Conservation (phyloP, 805 yeast species). For the Clavispora asparagi region DNA sequence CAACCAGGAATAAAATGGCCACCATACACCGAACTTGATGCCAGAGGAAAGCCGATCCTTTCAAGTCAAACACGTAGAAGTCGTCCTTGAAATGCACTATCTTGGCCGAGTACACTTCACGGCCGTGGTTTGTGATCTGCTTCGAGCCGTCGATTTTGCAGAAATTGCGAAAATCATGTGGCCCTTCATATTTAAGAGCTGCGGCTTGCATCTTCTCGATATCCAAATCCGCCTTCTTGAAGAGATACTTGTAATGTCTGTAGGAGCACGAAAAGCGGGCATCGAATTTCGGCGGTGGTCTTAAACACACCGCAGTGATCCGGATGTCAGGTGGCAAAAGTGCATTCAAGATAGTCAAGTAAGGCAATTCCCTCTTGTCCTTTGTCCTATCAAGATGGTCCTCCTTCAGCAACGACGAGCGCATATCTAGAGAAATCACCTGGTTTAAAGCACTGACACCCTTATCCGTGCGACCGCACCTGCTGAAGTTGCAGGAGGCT, state of each 20-base stretch:
- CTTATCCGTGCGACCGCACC: conserved; percentile 93
- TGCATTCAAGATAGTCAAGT: conserved; percentile 69
- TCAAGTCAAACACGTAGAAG: conserved; percentile 65
- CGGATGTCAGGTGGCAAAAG: conserved; percentile 77
- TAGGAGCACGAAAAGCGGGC: conserved; percentile 88
- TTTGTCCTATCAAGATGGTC: conserved; percentile 53
- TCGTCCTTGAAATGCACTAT: conserved; percentile 41
- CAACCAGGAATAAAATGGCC: conserved; percentile 74
- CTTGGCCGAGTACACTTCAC: conserved; percentile 53
- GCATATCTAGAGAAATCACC: conserved; percentile 72
- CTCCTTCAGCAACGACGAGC: conserved; percentile 61
- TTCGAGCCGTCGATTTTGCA: conserved; percentile 94
- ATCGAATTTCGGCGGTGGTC: conserved; percentile 81
- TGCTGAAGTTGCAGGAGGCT: conserved; percentile 62
- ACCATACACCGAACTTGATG: conserved; percentile 97
- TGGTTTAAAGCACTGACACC: conserved; percentile 98
- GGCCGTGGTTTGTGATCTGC: conserved; percentile 74
- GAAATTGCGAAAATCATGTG: conserved; percentile 88
- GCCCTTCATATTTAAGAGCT: conserved; percentile 58
- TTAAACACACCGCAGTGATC: conserved; percentile 72
- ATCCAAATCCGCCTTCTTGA: conserved; percentile 54
- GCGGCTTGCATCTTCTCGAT: conserved; percentile 65
- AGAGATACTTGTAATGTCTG: conserved; percentile 83
- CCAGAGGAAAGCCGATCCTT: conserved; percentile 92
- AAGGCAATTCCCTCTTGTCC: conserved; percentile 71